Conservation (phyloP, 495 filamentous ascomycete species). For the Talaromyces thailandensis region DNA sequence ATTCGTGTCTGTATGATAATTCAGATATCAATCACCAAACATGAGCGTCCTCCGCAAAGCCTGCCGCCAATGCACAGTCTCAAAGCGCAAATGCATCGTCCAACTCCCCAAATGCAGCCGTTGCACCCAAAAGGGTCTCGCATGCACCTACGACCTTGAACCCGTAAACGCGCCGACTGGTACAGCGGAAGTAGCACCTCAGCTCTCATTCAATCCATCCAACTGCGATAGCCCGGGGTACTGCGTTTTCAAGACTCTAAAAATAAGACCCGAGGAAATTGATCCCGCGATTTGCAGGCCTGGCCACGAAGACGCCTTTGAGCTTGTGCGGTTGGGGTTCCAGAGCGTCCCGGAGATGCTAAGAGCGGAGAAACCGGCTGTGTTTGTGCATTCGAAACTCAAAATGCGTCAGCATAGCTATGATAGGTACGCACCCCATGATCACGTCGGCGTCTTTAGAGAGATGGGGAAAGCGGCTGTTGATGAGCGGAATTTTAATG, state of each 20-base stretch:
- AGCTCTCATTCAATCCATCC: not conserved
- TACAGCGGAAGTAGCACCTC: not conserved
- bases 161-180: not conserved
- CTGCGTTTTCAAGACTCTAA: not conserved
- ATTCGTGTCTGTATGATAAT: not conserved
- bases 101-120: constrained; percentile 1
- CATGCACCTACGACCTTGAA: constrained; percentile 1
- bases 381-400: not conserved
- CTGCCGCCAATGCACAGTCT: not conserved
- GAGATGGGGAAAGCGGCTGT: not conserved
- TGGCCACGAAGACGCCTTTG: not conserved
- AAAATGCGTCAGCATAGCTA: not conserved
- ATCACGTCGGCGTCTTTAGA: not conserved
- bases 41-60: not conserved
- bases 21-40: not conserved
- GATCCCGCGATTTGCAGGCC: not conserved
- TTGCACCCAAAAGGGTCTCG: not conserved
- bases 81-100: constrained; percentile 1
- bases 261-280: not conserved
- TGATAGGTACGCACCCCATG: too few species aligned
- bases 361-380: not conserved
- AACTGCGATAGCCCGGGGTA: not conserved
- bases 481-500: not conserved
- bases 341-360: not conserved
- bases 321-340: not conserved